Conservation (phyloP, 2,329 filamentous ascomycete species). For the Helminthosporium solani region DNA sequence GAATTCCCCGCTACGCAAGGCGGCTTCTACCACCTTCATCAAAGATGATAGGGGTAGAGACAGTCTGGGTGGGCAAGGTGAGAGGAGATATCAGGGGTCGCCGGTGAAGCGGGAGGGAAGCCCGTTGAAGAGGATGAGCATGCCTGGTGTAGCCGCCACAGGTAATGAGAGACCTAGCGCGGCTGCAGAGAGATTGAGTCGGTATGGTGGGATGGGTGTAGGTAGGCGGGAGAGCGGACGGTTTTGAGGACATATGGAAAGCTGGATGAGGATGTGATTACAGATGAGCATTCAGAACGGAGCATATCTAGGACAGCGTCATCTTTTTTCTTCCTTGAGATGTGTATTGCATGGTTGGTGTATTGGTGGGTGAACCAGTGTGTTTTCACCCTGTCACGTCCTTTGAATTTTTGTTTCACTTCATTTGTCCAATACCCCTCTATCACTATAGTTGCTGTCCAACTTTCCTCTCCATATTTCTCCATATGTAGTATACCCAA, state of each 20-base stretch:
- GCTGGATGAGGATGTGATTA: neutral
- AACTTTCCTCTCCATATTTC: neutral
- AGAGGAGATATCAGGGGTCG: constrained; percentile 33
- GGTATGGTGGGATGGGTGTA: constrained; percentile 26
- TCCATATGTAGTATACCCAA: too few species aligned
- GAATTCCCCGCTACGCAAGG: constrained; percentile 80
- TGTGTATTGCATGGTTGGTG: neutral
- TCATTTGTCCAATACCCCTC: neutral
- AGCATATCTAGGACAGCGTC: neutral
- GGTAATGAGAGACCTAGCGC: constrained; percentile 14
- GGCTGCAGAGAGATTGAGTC: constrained; percentile 21
- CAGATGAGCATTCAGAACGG: neutral
- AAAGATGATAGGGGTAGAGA: constrained; percentile 28
- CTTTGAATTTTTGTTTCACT: neutral
- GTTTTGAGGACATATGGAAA: constrained; percentile 13
- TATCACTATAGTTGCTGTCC: neutral
- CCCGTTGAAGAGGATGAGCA: constrained; percentile 48
- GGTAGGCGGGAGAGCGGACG: constrained; percentile 31
- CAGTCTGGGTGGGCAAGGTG: constrained; percentile 23
- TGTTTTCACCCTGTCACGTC: neutral
- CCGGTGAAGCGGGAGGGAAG: constrained; percentile 43
- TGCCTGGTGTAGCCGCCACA: constrained; percentile 22
- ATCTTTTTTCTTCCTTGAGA: neutral
- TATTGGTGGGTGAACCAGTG: too few species aligned
- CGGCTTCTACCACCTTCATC: constrained; percentile 60